phyloP scores from a whole-genome alignment of 805 yeast species.

The Yamadazyma takamatsuzukensis region DNA sequence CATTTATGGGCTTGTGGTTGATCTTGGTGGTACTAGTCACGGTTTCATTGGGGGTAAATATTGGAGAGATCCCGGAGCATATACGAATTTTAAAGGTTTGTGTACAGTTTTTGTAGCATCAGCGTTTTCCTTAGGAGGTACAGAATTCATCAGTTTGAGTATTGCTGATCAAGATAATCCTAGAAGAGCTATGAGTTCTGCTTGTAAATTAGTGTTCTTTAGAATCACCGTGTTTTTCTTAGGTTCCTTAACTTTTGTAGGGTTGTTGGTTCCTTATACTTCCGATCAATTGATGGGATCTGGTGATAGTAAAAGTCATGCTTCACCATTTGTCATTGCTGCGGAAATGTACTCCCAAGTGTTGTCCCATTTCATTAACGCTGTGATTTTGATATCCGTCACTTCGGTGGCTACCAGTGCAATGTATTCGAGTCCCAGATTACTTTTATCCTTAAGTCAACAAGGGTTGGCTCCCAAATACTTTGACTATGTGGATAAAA shows the following conservation, averaged over 20 bases:
- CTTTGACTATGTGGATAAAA: conserved; percentile 38
- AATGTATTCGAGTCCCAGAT: conserved; percentile 40
- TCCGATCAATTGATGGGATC: conserved; percentile 33
- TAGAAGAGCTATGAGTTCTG: conserved; percentile 34
- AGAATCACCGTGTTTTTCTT: conserved; percentile 36
- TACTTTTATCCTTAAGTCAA: conserved; percentile 39
- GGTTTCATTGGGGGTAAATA: conserved; percentile 40
- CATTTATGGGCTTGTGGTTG: conserved; percentile 37
- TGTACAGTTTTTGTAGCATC: conserved; percentile 38
- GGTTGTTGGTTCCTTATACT: conserved; percentile 36
- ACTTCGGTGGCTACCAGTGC: conserved; percentile 42
- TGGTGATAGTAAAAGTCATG: conserved; percentile 27
- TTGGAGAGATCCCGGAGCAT: conserved; percentile 40
- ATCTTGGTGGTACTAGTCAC: conserved; percentile 34
- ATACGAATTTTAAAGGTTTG: conserved; percentile 37
- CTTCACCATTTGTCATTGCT: conserved; percentile 42
- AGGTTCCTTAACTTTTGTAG: conserved; percentile 37
- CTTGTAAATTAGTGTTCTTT: conserved; percentile 39
- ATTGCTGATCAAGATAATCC: conserved; percentile 40
- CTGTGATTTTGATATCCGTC: conserved; percentile 38
- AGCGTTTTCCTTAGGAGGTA: conserved; percentile 38
- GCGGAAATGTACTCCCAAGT: conserved; percentile 36
- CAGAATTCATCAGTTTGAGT: conserved; percentile 38
- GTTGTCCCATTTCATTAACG: conserved; percentile 40
- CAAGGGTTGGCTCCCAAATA: conserved; percentile 39